phyloP scores from a whole-genome alignment of 352 stramenopile genomes.

The Phytophthora vignae region DNA sequence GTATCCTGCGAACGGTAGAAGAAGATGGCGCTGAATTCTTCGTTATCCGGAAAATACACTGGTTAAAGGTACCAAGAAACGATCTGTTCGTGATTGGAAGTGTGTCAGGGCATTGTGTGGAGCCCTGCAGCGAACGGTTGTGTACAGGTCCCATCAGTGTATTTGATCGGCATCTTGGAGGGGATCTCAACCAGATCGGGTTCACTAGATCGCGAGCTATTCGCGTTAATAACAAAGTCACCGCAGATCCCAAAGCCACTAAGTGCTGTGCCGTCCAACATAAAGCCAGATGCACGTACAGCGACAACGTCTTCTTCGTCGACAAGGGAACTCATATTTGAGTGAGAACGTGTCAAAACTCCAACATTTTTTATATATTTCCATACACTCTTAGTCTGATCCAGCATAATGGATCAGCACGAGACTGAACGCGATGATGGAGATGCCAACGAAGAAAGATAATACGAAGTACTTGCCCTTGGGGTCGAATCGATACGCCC shows the following conservation, averaged over 20 bases:
- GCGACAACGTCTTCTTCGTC: neutral
- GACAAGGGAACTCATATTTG: neutral
- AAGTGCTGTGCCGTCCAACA: slow-evolving; percentile 11
- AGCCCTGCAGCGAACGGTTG: slow-evolving; percentile 17
- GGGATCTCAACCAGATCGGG: neutral
- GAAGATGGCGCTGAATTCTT: slow-evolving; percentile 23
- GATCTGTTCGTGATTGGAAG: slow-evolving; percentile 31
- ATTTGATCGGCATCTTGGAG: slow-evolving; percentile 20
- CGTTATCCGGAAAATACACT: slow-evolving; percentile 28
- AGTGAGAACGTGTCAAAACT: no score
- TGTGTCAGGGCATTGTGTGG: slow-evolving; percentile 15
- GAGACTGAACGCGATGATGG: slow-evolving; percentile 89
- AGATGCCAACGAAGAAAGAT: slow-evolving; percentile 87
- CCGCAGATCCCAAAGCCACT: neutral
- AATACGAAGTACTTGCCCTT: slow-evolving; percentile 89
- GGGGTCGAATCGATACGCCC: slow-evolving; percentile 90
- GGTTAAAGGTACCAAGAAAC: slow-evolving; percentile 14
- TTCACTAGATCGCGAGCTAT: neutral
- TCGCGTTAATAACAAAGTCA: slow-evolving; percentile 15
- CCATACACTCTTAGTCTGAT: slow-evolving; percentile 37
- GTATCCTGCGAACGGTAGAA: slow-evolving; percentile 24
- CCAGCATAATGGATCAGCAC: slow-evolving; percentile 85
- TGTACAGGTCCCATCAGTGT: slow-evolving; percentile 14
- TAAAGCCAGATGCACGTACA: neutral
- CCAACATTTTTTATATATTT: no score